Base-by-base conservation (phyloP, 805 yeast genomes). In the Schizosaccharomyces octosporus region DNA sequence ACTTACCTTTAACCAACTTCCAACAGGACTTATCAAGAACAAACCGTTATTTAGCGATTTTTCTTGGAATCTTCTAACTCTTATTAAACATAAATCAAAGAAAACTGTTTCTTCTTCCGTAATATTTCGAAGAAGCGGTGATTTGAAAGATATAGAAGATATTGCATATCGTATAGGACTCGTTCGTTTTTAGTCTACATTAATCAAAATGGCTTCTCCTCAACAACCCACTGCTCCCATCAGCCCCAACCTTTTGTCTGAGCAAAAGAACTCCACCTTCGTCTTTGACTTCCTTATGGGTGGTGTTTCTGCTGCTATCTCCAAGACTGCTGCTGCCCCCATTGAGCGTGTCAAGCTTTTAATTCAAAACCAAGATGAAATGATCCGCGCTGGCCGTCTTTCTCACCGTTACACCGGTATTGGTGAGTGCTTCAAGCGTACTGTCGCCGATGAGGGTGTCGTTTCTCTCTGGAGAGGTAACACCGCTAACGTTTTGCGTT, bases 401-500 rank as follows among this genome's bases (percentile, higher is more conserved):
- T 79, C 87, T 69, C 80, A 74, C 72, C 82, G 79, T 74, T 88
- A 89, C 83, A 81, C 77, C 68, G 97, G 97, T 85, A 89, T 88
- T 67, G 77, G 70, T 66, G 97, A 88, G 73, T 87, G 95, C 80
- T 88, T 89, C 94, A 81, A 74, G 72, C 85, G 96, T 82, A 89
- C 97, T 69, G 84, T 89, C 67, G 84, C 85, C 69, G 87, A 84
- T 69, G 97, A 88, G 80, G 97, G 97, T 83, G 72, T 85, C 66
- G 80, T 77, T 68, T 78, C 97, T 66, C 87, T 88, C 90, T 88
- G 97, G 97, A 85, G 96, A 85, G 97, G 97, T 82, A 88, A 88
- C 89, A 89, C 96, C 68, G 97, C 97, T 72, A 88, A 88, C 79
- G 97, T 88, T 75, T 84, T 88, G 80, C 86, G 97, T 81, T 88